Evolutionary conservation across 441 rosid genomes (phyloP).

Genomic region (Monsonia emarginata): DNA sequence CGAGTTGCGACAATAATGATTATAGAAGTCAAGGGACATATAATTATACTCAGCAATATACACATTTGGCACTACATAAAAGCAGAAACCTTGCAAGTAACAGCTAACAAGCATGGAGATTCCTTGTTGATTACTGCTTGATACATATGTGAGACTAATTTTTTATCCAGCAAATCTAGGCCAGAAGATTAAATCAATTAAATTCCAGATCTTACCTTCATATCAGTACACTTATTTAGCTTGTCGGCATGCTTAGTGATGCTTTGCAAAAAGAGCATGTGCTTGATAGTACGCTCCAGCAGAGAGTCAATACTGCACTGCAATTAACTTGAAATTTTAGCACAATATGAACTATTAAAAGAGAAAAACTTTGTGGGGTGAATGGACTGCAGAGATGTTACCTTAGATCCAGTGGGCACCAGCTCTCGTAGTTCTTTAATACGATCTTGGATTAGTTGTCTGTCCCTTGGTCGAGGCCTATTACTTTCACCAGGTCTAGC

Average conservation of each 20-base stretch:
- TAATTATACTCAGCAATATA: neutral
- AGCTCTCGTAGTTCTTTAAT: constrained; percentile 89
- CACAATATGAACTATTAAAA: constrained; percentile 15
- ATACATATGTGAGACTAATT: too few species aligned
- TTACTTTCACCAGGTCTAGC: constrained; percentile 74
- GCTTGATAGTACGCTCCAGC: constrained; percentile 89
- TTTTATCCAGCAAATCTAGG: too few species aligned
- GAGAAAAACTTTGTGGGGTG: constrained; percentile 6
- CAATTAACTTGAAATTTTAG: constrained; percentile 30
- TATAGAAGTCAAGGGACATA: neutral
- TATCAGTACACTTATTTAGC: constrained; percentile 55
- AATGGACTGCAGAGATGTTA: constrained; percentile 29
- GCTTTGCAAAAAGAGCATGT: constrained; percentile 75
- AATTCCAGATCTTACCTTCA: constrained; percentile 42
- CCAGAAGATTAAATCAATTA: too few species aligned
- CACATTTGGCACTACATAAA: neutral
- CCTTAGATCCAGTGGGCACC: constrained; percentile 93
- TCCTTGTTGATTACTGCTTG: neutral
- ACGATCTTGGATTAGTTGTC: constrained; percentile 92
- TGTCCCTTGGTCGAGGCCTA: constrained; percentile 90
- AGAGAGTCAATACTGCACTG: constrained; percentile 98
- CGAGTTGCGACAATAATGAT: neutral
- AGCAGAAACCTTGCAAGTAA: neutral
- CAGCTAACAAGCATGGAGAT: neutral
- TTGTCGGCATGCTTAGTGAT: constrained; percentile 77